These are phyloP conservation scores for Aspergillus oerlinghausenensis DNA, from an alignment of 2,329 filamentous ascomycete species.

Conservation along the genomic window DNA sequence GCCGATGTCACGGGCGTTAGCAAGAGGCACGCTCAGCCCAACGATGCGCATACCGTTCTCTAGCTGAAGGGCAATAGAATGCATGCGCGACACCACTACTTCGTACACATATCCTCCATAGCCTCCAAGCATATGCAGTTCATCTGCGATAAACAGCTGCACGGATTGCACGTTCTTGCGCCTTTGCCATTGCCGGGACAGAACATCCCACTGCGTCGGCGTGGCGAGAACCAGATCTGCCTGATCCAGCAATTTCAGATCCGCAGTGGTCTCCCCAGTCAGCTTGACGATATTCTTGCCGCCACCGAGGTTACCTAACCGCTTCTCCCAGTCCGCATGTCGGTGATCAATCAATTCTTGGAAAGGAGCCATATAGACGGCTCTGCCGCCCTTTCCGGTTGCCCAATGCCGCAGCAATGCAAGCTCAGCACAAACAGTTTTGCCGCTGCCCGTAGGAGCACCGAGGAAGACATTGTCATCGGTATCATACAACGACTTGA, in stretches of 20 bases:
- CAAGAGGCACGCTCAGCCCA: slow-evolving; percentile 83
- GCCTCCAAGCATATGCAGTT: slow-evolving; percentile 88
- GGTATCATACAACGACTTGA: slow-evolving; percentile 85
- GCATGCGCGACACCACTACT: slow-evolving; percentile 95
- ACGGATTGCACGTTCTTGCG: slow-evolving; percentile 92
- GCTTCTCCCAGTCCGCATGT: slow-evolving; percentile 77
- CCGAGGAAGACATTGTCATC: slow-evolving; percentile 93
- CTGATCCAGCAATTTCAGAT: slow-evolving; percentile 80
- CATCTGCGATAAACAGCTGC: slow-evolving; percentile 88
- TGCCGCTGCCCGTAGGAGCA: slow-evolving; percentile 89
- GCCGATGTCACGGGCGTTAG: slow-evolving; percentile 88
- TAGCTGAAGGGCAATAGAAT: slow-evolving; percentile 86
- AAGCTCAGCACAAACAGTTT: slow-evolving; percentile 95
- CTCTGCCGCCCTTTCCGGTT: slow-evolving; percentile 65
- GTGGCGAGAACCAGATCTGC: slow-evolving; percentile 90
- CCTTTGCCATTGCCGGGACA: slow-evolving; percentile 94
- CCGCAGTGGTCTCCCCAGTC: slow-evolving; percentile 85
- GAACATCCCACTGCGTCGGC: slow-evolving; percentile 88
- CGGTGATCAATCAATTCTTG: slow-evolving; percentile 85
- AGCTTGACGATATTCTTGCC: slow-evolving; percentile 91
- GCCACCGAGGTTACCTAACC: slow-evolving; percentile 66
- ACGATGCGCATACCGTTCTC: slow-evolving; percentile 82
- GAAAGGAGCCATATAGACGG: slow-evolving; percentile 91
- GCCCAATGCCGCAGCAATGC: slow-evolving; percentile 85
- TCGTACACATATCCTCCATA: slow-evolving; percentile 87